Conservation (phyloP, 73 alveolate species). For the Durusdinium trenchii region DNA sequence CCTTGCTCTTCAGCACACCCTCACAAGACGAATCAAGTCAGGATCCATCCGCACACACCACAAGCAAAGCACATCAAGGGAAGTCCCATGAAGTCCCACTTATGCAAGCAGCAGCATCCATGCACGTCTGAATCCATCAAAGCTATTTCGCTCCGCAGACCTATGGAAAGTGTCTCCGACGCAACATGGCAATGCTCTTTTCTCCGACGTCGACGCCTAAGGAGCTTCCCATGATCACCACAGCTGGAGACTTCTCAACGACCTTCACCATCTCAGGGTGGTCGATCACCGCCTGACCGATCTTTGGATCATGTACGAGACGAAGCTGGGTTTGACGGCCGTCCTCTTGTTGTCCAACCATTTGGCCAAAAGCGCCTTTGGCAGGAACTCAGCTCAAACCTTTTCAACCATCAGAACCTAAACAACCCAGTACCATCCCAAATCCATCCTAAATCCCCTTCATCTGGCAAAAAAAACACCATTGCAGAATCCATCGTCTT, state of each 20-base stretch:
- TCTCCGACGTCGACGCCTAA: not conserved
- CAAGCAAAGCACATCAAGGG: too few species aligned
- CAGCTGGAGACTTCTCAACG: not conserved
- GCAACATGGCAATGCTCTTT: too few species aligned
- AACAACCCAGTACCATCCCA: not conserved
- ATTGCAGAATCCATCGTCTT: too few species aligned
- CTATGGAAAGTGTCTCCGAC: too few species aligned
- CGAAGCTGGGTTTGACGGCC: not conserved
- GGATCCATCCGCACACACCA: too few species aligned
- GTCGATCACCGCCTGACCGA: slow-evolving; percentile 56
- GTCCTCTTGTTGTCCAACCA: not conserved
- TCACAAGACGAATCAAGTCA: too few species aligned
- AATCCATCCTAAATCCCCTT: not conserved
- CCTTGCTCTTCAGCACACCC: too few species aligned
- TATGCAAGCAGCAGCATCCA: too few species aligned
- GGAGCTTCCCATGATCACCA: slow-evolving; percentile 32
- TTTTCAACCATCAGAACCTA: not conserved
- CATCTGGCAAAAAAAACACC: not conserved
- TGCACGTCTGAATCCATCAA: not conserved
- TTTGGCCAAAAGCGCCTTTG: not conserved
- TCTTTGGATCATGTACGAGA: not conserved
- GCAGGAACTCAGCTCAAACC: not conserved
- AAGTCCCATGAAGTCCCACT: too few species aligned
- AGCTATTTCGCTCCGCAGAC: not conserved
- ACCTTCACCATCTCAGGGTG: slow-evolving; percentile 31